phyloP scores from a whole-genome alignment of 2,329 filamentous ascomycete genomes.

The Calonectria multiphialidica region DNA sequence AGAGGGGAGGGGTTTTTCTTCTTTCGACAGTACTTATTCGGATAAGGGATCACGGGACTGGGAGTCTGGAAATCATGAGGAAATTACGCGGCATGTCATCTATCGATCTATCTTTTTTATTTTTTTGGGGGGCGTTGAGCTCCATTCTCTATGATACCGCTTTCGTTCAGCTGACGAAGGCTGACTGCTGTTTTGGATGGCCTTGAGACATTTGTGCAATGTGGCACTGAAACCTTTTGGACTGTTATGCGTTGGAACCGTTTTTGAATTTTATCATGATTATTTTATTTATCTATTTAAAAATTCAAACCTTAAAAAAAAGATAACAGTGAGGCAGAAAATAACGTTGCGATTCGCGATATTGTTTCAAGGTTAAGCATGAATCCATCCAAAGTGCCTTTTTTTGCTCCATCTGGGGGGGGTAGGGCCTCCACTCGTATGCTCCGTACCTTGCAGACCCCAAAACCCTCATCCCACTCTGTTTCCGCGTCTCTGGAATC shows the following conservation, averaged over 20 bases:
- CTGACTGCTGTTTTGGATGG: neutral
- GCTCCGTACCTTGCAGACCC: constrained; percentile 13
- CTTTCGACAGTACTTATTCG: neutral
- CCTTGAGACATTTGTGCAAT: neutral
- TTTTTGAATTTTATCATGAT: neutral
- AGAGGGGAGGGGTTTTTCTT: neutral
- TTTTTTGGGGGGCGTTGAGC: neutral
- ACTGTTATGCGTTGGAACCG: neutral
- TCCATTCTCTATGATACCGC: neutral
- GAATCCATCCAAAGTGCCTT: neutral
- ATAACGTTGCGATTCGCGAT: neutral
- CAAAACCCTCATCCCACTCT: neutral
- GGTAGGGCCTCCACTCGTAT: neutral
- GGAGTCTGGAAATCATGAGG: neutral
- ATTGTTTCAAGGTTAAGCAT: neutral
- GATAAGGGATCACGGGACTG: neutral
- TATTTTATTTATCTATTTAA: neutral
- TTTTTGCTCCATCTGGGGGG: no score
- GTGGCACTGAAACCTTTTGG: neutral
- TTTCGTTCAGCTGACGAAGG: neutral
- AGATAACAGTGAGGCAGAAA: neutral
- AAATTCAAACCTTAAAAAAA: neutral
- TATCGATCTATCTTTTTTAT: no score
- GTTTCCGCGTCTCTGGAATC: neutral
- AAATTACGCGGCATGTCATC: neutral